Evolutionary conservation across 345 rosid species (phyloP), one percentile per base, ranked within the genome.

Genomic region (Aethionema arabicum): DNA sequence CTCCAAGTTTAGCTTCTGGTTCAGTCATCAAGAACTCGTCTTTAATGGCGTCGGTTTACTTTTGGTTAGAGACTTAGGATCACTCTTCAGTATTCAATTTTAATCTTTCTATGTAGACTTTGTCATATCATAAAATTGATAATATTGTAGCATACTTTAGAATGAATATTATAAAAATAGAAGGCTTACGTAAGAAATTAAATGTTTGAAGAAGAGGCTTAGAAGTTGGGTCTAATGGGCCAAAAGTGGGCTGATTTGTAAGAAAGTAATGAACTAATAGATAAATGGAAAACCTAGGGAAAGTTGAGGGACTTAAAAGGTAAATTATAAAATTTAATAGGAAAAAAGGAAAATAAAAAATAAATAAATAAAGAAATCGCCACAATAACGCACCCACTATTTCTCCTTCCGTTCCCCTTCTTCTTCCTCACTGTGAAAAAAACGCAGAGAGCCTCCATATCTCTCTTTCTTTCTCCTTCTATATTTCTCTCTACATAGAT

Each of bases 351-450:
- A 51, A 39, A 33, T 31, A 44, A 61, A 7, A 27, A 47, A 13
- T 12, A 16, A 46, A 46, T 8, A 47, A 57, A 21, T 21, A 21
- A 7, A 47, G 3, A 66, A 40, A 30, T 32, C 33, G 64, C 63
- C 45, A 37, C 63, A 66, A 66, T 66, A 56, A 37, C 70, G 57
- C 50, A 56, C 70, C 71, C 70, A 66, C 64, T 48, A 66, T 66
- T 56, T 56, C 51, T 66, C 12, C 70, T 48, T 31, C 63, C 32
- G 15, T 62, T 50, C 31, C 31, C 8, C 67, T 32, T 65, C 54
- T 29, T 38, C 63, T 27, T 49, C 71, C 3, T 65, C 71, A 57
- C 71, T 67, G 58, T 67, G 15, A 47, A 47, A 55, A 45, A 55
- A 45, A 55, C 52, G 38, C 63, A 56, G 41, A 66, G 50, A 43